Evolutionary conservation across 306 rosid genomes (phyloP).

Genomic region (Coriaria nepalensis): DNA sequence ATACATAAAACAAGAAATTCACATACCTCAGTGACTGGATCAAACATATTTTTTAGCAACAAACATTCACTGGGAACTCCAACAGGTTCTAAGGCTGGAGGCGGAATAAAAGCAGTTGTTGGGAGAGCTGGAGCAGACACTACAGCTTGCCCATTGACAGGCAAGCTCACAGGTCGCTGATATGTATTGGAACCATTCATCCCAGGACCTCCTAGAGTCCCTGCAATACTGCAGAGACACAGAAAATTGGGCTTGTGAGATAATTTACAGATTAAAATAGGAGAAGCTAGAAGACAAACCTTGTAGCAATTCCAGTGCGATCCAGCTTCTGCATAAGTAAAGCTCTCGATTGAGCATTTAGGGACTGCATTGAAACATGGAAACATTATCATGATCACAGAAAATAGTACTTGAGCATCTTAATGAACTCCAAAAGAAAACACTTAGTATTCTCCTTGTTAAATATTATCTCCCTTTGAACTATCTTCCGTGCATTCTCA

Average conservation of each 20-base stretch:
- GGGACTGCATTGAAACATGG: slow-evolving; percentile 37
- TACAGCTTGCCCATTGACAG: slow-evolving; percentile 46
- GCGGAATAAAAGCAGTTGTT: slow-evolving; percentile 33
- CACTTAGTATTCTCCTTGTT: too few relatives aligned
- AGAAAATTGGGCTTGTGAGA: slow-evolving; percentile 5
- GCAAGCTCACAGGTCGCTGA: slow-evolving; percentile 46
- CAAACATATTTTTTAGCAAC: slow-evolving; percentile 87
- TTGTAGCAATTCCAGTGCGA: slow-evolving; percentile 68
- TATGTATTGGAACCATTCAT: slow-evolving; percentile 58
- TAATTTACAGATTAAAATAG: not conserved
- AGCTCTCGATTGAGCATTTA: slow-evolving; percentile 96
- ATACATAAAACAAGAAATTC: slow-evolving; percentile 12
- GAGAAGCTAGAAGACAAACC: slow-evolving; percentile 32
- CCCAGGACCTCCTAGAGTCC: slow-evolving; percentile 46
- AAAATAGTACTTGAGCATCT: too few relatives aligned
- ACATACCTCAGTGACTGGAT: slow-evolving; percentile 81
- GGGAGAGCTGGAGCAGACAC: slow-evolving; percentile 37
- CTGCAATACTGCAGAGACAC: slow-evolving; percentile 46
- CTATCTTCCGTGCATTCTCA: too few relatives aligned
- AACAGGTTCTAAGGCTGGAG: slow-evolving; percentile 42
- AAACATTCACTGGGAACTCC: slow-evolving; percentile 89
- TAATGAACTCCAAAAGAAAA: too few relatives aligned
- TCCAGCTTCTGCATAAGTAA: slow-evolving; percentile 89
- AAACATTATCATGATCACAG: too few relatives aligned
- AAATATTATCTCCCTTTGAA: too few relatives aligned